phyloP scores from a whole-genome alignment of 805 yeast genomes.

The Candida corydali region DNA sequence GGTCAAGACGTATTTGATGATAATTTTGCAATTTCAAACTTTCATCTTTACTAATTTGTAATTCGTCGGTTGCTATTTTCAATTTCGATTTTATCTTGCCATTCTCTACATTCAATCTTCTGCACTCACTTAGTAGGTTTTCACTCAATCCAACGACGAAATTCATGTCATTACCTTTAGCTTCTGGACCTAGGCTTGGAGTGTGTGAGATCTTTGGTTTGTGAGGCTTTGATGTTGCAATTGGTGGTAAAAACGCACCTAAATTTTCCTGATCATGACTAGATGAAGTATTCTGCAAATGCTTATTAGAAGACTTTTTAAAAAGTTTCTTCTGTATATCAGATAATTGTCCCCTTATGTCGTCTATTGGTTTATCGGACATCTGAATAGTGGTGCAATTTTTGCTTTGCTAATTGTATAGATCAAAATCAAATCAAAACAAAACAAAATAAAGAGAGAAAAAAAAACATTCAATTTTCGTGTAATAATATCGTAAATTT shows the following conservation, averaged over 20 bases:
- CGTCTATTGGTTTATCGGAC: slow-evolving; percentile 14
- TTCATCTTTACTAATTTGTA: slow-evolving; percentile 34
- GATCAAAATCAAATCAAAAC: neutral
- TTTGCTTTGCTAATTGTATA: no score
- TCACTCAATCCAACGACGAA: slow-evolving; percentile 74
- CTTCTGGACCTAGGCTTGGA: slow-evolving; percentile 38
- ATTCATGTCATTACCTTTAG: slow-evolving; percentile 58
- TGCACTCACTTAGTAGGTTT: slow-evolving; percentile 63
- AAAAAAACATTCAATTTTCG: no score
- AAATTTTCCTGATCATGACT: slow-evolving; percentile 14
- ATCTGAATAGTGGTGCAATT: slow-evolving; percentile 3
- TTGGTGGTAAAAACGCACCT: slow-evolving; percentile 10
- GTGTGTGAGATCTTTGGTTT: slow-evolving; percentile 9
- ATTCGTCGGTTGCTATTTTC: slow-evolving; percentile 40
- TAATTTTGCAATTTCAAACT: slow-evolving; percentile 30
- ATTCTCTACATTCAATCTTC: slow-evolving; percentile 65
- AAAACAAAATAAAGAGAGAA: no score
- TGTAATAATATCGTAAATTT: no score
- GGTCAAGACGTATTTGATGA: slow-evolving; percentile 28
- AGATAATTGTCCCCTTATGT: slow-evolving; percentile 36
- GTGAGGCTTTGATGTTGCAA: neutral
- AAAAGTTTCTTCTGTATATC: slow-evolving; percentile 35
- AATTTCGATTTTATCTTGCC: slow-evolving; percentile 41
- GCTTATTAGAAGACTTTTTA: slow-evolving; percentile 7
- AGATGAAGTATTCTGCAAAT: slow-evolving; percentile 5